Evolutionary conservation across 2,329 filamentous ascomycete genomes (phyloP), one percentile per base, ranked within the genome.

Genomic region (Fragosphaeria purpurea): DNA sequence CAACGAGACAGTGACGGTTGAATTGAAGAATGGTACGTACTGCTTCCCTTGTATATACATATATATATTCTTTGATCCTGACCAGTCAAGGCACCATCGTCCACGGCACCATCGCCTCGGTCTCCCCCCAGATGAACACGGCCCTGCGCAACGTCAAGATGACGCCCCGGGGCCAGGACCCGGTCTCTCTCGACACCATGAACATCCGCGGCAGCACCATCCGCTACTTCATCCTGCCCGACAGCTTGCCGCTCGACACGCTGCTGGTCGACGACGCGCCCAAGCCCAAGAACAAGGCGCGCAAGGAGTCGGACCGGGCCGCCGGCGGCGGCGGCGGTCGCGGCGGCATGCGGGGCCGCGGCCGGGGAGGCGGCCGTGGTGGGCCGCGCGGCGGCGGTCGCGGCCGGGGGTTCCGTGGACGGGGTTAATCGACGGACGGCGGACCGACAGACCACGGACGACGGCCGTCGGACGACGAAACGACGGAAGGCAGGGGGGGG

Each of bases 241-340:
- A 98, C 72, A 93, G 87, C 56, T 78, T 98, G 62, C 91, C 91
- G 40, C 79, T 98, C 57, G 93, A 98, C 69, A 96, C 91, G 41
- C 79, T 98, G 48, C 79, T 98, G 55, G 89, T 98, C 60, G 93
- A 98, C 67, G 93, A 98, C 70, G 83, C 88, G 62, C 89, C 91
- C 47, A 98, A 98, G 76, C 91, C 93, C 55, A 97, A 97, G 85
- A 98, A 98, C 74, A 98, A 98, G 82, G 91, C 93, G 32, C 82
- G 91, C 65, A 98, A 98, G 77, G 93, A 97, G 72, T 77, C 76
- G 35, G 79, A 80, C 53, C 73, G 83, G 45, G 77, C 79, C 43
- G 73, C 65, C 33, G 76, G 75, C 43, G 74, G 74, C 8, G 68
- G 76, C 37, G 74, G 80, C 53, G 69, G 77, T 13, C 55, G 59